These are phyloP conservation scores for Pseudisothecium myosuroides DNA, from an alignment of 225 moss, liverwort and hornwort genomes.

Conservation along the genomic window DNA sequence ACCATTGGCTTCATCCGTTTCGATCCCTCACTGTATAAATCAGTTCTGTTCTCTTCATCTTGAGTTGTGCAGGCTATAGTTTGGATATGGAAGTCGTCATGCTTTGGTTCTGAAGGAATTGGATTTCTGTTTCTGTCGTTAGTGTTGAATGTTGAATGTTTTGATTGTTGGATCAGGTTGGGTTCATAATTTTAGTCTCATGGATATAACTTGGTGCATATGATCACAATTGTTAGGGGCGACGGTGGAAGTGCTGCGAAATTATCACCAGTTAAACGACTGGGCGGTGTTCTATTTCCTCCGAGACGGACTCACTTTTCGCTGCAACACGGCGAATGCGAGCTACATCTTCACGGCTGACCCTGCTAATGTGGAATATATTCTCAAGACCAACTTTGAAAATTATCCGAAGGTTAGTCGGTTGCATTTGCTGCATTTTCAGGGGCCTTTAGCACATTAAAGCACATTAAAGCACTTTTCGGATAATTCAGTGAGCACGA, in stretches of 20 bases:
- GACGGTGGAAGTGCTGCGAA: slow-evolving; percentile 26
- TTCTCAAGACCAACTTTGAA: not conserved
- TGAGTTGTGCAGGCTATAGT: too few species aligned
- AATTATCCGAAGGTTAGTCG: not conserved
- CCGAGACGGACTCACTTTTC: not conserved
- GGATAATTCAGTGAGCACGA: not conserved
- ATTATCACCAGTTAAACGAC: slow-evolving; percentile 38
- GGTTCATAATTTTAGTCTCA: not conserved
- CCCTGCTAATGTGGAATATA: not conserved
- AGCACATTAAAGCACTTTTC: too few species aligned
- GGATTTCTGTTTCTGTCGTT: not conserved
- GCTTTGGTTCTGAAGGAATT: not conserved
- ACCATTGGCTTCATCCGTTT: not conserved
- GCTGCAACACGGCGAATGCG: not conserved
- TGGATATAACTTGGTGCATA: not conserved
- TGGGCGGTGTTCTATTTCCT: slow-evolving; percentile 45
- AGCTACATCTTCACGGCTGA: not conserved
- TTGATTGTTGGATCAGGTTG: not conserved
- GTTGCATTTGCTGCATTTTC: not conserved
- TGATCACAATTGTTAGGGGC: slow-evolving; percentile 7
- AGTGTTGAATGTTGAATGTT: not conserved
- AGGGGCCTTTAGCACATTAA: not conserved
- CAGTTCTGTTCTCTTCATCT: not conserved
- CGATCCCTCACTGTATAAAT: too few species aligned
- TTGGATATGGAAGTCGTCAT: not conserved